Evolutionary conservation across 257 asterid species (phyloP).

Genomic region (Vinca minor): DNA sequence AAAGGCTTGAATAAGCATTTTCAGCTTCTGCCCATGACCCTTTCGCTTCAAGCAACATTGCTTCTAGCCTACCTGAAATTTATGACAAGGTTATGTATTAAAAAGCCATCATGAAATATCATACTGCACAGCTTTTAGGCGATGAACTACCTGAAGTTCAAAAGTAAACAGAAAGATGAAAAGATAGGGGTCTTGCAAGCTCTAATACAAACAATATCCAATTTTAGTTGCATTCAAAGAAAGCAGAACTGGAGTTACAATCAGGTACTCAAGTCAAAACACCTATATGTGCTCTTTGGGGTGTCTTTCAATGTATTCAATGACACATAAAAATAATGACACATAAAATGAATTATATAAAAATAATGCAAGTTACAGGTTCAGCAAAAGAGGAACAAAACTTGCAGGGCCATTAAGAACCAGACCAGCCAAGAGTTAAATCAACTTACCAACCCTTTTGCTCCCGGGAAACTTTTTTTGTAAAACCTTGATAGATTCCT

Average conservation of each 20-base stretch:
- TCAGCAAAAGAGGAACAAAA: not conserved
- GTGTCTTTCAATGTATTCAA: not conserved
- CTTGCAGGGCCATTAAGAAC: not conserved
- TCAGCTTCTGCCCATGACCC: slow-evolving; percentile 86
- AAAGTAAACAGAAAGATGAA: not conserved
- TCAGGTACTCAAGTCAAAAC: not conserved
- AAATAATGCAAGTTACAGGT: not conserved
- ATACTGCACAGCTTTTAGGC: not conserved
- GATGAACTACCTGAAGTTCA: not conserved
- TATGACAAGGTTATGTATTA: not conserved
- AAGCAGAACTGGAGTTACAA: not conserved
- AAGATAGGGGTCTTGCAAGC: not conserved
- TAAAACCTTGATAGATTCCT: slow-evolving; percentile 68
- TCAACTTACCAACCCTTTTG: slow-evolving; percentile 89
- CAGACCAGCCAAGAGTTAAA: slow-evolving; percentile 13
- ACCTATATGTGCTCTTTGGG: not conserved
- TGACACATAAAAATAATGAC: too few relatives aligned
- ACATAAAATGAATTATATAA: not conserved
- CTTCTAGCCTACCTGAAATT: slow-evolving; percentile 81
- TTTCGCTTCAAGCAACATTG: slow-evolving; percentile 91
- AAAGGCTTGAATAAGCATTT: slow-evolving; percentile 74
- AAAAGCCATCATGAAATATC: not conserved
- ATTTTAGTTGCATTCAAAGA: not conserved
- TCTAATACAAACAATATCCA: not conserved
- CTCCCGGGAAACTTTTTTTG: slow-evolving; percentile 77